Conservation (phyloP, 495 filamentous ascomycete species). For the Lepidopterella palustris region DNA sequence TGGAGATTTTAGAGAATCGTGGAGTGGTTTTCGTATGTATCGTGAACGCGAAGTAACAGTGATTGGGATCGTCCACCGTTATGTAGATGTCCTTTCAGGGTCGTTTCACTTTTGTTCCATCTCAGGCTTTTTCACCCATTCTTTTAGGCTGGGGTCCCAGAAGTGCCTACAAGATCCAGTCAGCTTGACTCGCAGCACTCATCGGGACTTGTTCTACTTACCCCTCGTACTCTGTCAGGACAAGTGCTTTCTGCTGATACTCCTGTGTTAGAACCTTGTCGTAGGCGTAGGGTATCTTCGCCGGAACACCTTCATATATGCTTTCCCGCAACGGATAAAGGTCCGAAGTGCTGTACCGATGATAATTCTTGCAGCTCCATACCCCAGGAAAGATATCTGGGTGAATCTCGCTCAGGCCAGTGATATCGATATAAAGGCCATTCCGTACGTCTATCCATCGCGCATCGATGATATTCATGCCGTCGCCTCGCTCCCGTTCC, state of each 20-base stretch:
- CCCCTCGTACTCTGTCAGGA: conserved; percentile 47
- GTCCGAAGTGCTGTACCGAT: conserved; percentile 53
- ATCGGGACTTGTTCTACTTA: conserved; percentile 31
- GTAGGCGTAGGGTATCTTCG: conserved; percentile 58
- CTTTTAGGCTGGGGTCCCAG: conserved; percentile 40
- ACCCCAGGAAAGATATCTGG: conserved; percentile 51
- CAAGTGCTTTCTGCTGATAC: conserved; percentile 50
- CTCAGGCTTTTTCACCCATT: conserved; percentile 45
- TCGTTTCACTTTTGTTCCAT: conserved; percentile 32
- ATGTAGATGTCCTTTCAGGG: conserved; percentile 12
- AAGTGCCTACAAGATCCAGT: conserved; percentile 29
- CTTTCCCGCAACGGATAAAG: conserved; percentile 51
- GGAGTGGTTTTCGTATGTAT: neutral
- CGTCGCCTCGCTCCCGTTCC: conserved; percentile 55
- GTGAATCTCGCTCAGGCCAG: conserved; percentile 66
- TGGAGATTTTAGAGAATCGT: neutral
- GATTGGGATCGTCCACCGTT: neutral
- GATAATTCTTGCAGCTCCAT: conserved; percentile 80
- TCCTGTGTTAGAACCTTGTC: conserved; percentile 54
- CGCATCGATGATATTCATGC: conserved; percentile 77
- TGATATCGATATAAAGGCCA: conserved; percentile 83
- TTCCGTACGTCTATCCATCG: conserved; percentile 73
- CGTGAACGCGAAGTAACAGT: neutral
- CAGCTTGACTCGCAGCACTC: conserved; percentile 14
- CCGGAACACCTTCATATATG: conserved; percentile 54